These are phyloP conservation scores for Tephrocybe sp. DNA, from an alignment of 768 basidiomycete genomes.

Conservation along the genomic window DNA sequence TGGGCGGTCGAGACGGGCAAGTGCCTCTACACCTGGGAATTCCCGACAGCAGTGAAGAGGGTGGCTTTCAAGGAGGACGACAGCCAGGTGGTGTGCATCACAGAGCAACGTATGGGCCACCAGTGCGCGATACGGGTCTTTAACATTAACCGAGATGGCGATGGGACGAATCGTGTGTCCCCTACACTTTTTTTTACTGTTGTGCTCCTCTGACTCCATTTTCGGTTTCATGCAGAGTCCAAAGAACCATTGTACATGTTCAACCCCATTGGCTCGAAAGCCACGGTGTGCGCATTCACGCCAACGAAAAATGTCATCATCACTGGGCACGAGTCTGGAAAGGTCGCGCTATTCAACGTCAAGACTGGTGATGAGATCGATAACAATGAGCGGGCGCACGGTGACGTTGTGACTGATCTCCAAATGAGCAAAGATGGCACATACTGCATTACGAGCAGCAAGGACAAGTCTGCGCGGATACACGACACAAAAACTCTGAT, in stretches of 20 bases:
- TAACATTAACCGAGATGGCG: slow-evolving; percentile 78
- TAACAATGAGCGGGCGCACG: slow-evolving; percentile 86
- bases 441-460: slow-evolving; percentile 95
- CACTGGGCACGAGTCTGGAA: slow-evolving; percentile 96
- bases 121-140: slow-evolving; percentile 93
- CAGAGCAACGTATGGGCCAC: slow-evolving; percentile 95
- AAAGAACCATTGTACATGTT: slow-evolving; percentile 76
- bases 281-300: slow-evolving; percentile 95
- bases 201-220: slow-evolving; percentile 1
- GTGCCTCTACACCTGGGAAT: slow-evolving; percentile 95
- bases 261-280: slow-evolving; percentile 90
- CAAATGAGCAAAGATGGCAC: slow-evolving; percentile 88
- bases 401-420: slow-evolving; percentile 86
- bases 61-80: slow-evolving; percentile 91
- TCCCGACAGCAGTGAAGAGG: slow-evolving; percentile 96
- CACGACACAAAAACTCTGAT: slow-evolving; percentile 87
- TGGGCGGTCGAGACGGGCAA: slow-evolving; percentile 92
- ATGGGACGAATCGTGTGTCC: slow-evolving; percentile 76
- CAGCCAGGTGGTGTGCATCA: slow-evolving; percentile 84
- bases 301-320: slow-evolving; percentile 75
- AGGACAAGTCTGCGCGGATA: slow-evolving; percentile 94
- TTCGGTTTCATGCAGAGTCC: slow-evolving; percentile 52
- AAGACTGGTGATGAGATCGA: slow-evolving; percentile 82
- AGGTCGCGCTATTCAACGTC: slow-evolving; percentile 88
- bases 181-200: background rate